These are phyloP conservation scores for Phialophora expanda DNA, from an alignment of 2,329 filamentous ascomycete genomes.

Conservation along the genomic window DNA sequence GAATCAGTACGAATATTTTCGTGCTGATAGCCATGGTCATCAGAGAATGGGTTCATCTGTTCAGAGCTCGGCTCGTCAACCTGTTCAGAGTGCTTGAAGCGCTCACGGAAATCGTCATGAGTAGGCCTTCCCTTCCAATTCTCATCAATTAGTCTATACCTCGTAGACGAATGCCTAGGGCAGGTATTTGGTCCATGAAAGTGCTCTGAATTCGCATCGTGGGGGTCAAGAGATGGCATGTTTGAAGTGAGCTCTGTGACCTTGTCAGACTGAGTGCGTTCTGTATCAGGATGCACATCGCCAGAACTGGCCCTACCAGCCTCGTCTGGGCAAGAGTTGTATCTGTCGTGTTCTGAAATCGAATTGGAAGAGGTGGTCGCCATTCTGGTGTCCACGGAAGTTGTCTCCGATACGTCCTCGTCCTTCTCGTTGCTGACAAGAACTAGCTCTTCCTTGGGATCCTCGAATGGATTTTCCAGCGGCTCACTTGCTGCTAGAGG, in stretches of 20 bases:
- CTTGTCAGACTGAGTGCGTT: not conserved
- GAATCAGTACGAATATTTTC: not conserved
- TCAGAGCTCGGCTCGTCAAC: not conserved
- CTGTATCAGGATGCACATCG: too few relatives aligned
- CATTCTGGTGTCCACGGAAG: not conserved
- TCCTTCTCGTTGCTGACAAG: conserved; percentile 12
- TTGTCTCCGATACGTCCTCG: not conserved
- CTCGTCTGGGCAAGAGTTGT: not conserved
- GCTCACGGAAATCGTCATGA: conserved; percentile 24
- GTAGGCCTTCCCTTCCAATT: conserved; percentile 22
- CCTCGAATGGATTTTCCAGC: conserved; percentile 26
- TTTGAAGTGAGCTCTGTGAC: not conserved
- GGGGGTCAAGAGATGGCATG: not conserved
- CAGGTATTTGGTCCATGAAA: not conserved
- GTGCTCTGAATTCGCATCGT: not conserved
- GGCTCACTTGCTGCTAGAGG: not conserved
- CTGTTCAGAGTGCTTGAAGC: conserved; percentile 9
- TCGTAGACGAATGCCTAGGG: not conserved
- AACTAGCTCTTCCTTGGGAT: conserved; percentile 10
- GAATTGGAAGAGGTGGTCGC: not conserved
- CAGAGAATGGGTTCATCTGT: conserved; percentile 3
- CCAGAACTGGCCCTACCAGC: not conserved
- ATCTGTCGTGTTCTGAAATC: not conserved
- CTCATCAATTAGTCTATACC: not conserved
- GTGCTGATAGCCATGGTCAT: not conserved